Conservation (phyloP, 306 rosid species). For the Canavalia ensiformis region DNA sequence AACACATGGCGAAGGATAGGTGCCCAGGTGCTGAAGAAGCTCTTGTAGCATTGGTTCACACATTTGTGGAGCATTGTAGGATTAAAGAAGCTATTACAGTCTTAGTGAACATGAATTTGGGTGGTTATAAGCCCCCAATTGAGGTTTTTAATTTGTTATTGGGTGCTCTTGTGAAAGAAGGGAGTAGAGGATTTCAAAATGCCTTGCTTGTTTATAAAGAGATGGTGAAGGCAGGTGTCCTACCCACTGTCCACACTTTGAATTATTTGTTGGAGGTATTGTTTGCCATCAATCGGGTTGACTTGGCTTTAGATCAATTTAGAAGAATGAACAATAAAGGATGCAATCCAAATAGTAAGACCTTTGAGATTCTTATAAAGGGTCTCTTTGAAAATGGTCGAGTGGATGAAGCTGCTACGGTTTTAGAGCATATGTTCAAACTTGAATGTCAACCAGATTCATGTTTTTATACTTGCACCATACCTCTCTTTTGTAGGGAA, state of each 20-base stretch:
- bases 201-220: constrained; percentile 86
- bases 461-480: constrained; percentile 65
- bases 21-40: constrained; percentile 71
- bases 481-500: constrained; percentile 80
- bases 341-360: constrained; percentile 73
- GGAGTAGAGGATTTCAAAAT: constrained; percentile 62
- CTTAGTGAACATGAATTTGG: constrained; percentile 64
- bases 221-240: constrained; percentile 77
- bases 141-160: constrained; percentile 71
- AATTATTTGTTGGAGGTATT: constrained; percentile 77
- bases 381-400: constrained; percentile 59
- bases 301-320: constrained; percentile 82
- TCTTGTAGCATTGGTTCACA: constrained; percentile 58
- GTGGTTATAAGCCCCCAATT: constrained; percentile 63
- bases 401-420: constrained; percentile 72
- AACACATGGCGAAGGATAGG: constrained; percentile 66
- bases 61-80: constrained; percentile 63
- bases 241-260: constrained; percentile 75
- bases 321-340: constrained; percentile 83
- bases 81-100: constrained; percentile 69
- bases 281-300: constrained; percentile 55
- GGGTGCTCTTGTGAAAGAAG: constrained; percentile 65
- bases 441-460: constrained; percentile 59
- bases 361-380: constrained; percentile 73
- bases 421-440: constrained; percentile 62